Evolutionary conservation across 768 basidiomycete genomes (phyloP).

Genomic region (Myochromella boudieri): DNA sequence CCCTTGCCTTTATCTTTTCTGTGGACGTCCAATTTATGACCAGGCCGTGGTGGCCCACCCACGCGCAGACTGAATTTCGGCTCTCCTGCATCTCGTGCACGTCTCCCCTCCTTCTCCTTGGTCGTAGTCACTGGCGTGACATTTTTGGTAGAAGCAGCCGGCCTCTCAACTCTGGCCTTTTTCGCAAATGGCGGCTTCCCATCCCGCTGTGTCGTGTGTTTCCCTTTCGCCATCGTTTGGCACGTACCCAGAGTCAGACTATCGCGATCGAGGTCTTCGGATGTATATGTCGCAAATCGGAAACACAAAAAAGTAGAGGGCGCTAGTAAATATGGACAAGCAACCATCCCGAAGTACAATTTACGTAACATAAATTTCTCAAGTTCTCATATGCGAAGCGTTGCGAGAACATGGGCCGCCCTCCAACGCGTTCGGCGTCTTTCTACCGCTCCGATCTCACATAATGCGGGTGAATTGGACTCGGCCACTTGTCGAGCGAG

Average conservation of each 20-base stretch:
- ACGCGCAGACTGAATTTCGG: slow-evolving; percentile 9
- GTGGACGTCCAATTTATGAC: neutral
- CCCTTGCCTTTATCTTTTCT: neutral
- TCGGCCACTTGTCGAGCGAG: slow-evolving; percentile 7
- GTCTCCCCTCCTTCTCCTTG: neutral
- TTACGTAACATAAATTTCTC: too few relatives aligned
- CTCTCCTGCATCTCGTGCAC: neutral
- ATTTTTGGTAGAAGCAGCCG: too few relatives aligned
- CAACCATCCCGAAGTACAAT: too few relatives aligned
- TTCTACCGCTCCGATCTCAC: neutral
- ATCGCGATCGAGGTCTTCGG: neutral
- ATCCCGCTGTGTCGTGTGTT: neutral
- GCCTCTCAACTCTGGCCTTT: neutral
- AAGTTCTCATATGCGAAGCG: too few relatives aligned
- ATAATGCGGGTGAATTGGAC: neutral
- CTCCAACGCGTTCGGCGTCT: neutral
- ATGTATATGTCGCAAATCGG: neutral
- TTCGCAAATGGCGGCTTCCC: neutral
- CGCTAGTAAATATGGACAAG: too few relatives aligned
- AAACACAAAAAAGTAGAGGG: slow-evolving; percentile 1
- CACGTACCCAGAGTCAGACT: too few relatives aligned
- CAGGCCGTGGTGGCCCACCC: slow-evolving; percentile 3
- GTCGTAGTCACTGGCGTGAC: too few relatives aligned
- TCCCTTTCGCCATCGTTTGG: slow-evolving; percentile 1
- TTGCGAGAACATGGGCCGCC: neutral